Conservation (phyloP, 2,329 filamentous ascomycete species). For the Periconia sp. region DNA sequence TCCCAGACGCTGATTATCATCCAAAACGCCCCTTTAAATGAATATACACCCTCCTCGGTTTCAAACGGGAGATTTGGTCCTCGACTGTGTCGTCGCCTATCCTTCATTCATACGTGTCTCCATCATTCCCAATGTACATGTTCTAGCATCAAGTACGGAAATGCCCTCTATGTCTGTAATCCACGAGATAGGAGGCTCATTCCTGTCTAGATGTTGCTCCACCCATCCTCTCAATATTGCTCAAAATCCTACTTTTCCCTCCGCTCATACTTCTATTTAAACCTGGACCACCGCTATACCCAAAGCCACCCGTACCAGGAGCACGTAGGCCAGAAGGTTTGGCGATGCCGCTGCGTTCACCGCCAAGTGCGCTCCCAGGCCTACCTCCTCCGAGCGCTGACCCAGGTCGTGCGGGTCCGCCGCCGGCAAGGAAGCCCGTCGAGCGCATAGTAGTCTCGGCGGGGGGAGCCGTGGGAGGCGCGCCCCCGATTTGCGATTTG, state of each 20-base stretch:
- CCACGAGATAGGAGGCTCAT: slow-evolving; percentile 10
- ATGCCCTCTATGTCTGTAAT: too few species aligned
- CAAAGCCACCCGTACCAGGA: slow-evolving; percentile 54
- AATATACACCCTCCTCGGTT: neutral
- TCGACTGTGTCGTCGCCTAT: neutral
- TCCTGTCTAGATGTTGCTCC: slow-evolving; percentile 44
- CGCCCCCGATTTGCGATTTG: slow-evolving; percentile 58
- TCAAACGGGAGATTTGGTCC: neutral
- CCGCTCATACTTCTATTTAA: slow-evolving; percentile 42
- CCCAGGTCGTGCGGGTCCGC: slow-evolving; percentile 26
- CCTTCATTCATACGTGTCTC: neutral
- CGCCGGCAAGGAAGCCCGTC: slow-evolving; percentile 40
- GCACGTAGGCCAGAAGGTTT: slow-evolving; percentile 66
- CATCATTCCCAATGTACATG: too few species aligned
- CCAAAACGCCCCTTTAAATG: neutral
- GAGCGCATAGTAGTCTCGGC: slow-evolving; percentile 32
- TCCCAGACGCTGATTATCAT: neutral
- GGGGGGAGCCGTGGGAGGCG: slow-evolving; percentile 8
- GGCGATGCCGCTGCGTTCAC: slow-evolving; percentile 28
- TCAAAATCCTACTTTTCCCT: slow-evolving; percentile 75
- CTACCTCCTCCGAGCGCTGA: slow-evolving; percentile 32
- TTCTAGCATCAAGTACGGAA: too few species aligned
- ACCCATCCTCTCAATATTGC: slow-evolving; percentile 87
- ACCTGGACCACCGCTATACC: slow-evolving; percentile 35
- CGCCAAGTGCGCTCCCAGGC: slow-evolving; percentile 32